Percentiles rank a stretch among this genome's conserved stretches.
Conservation (phyloP, 495 filamentous ascomycete species). For the Penicillium waksmanii region DNA sequence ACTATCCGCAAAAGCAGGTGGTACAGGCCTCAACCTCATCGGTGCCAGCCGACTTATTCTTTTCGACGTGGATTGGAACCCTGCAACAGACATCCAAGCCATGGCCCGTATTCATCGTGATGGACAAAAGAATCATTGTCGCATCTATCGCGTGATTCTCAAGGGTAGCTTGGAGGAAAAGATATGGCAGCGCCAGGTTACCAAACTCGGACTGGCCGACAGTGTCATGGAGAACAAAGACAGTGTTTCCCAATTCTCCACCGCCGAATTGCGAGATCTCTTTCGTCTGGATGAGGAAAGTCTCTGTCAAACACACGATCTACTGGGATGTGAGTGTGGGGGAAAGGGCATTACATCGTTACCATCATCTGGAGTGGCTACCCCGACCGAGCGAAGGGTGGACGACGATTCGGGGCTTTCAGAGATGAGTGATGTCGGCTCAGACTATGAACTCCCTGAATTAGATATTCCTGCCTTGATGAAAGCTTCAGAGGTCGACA, state of each 20-base stretch:
- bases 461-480: constrained; percentile 47
- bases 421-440: constrained; percentile 28
- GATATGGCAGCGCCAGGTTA: constrained; percentile 81
- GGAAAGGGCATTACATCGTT: constrained; percentile 49
- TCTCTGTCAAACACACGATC: constrained; percentile 66
- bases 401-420: constrained; percentile 26
- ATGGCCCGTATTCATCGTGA: constrained; percentile 85
- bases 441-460: constrained; percentile 33
- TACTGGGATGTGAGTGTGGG: constrained; percentile 69
- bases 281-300: constrained; percentile 68
- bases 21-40: constrained; percentile 76
- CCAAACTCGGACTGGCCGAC: constrained; percentile 72
- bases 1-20: constrained; percentile 78
- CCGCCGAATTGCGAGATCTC: constrained; percentile 70
- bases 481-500: constrained; percentile 63
- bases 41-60: constrained; percentile 76
- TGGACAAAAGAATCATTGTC: constrained; percentile 71
- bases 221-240: constrained; percentile 68
- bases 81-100: constrained; percentile 79
- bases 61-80: constrained; percentile 87
- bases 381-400: constrained; percentile 11
- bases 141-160: constrained; percentile 75
- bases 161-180: constrained; percentile 80
- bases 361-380: constrained; percentile 10
- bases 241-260: constrained; percentile 61